Percentiles rank a stretch among this genome's conserved stretches.
Evolutionary conservation across 2,329 filamentous ascomycete genomes (phyloP).

Genomic region (Grosmannia serpens): DNA sequence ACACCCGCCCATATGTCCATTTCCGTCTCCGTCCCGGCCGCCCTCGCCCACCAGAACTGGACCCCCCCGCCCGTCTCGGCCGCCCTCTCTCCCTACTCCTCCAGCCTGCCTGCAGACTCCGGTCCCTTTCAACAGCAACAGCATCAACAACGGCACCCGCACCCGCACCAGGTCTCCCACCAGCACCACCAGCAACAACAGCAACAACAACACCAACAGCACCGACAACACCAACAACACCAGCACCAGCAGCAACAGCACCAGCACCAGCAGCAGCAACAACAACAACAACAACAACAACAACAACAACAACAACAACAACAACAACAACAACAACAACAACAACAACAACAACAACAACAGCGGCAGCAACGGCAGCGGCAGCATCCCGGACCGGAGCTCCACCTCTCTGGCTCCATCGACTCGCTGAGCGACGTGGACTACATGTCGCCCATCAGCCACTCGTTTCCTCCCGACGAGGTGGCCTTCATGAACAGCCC

Average conservation of each 20-base stretch:
- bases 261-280: neutral
- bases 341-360: neutral
- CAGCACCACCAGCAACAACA: constrained; percentile 3
- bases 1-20: constrained; percentile 3
- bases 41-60: constrained; percentile 8
- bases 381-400: constrained; percentile 26
- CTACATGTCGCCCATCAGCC: constrained; percentile 46
- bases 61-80: neutral
- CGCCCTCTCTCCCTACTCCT: constrained; percentile 7
- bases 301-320: neutral
- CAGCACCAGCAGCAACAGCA: constrained; percentile 2
- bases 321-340: constrained; percentile 15
- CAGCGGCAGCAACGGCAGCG: constrained; percentile 18
- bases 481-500: constrained; percentile 45
- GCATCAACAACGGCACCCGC: neutral
- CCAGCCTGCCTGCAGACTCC: constrained; percentile 6
- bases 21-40: constrained; percentile 7
- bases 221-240: neutral
- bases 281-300: neutral
- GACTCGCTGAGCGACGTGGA: constrained; percentile 52
- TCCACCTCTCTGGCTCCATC: constrained; percentile 41
- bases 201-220: neutral
- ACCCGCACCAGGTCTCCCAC: constrained; percentile 1
- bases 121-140: constrained; percentile 2
- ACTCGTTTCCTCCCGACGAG: constrained; percentile 42